These are phyloP conservation scores for Dendrobium officinale DNA, from an alignment of 106 monocot species.

Conservation along the genomic window DNA sequence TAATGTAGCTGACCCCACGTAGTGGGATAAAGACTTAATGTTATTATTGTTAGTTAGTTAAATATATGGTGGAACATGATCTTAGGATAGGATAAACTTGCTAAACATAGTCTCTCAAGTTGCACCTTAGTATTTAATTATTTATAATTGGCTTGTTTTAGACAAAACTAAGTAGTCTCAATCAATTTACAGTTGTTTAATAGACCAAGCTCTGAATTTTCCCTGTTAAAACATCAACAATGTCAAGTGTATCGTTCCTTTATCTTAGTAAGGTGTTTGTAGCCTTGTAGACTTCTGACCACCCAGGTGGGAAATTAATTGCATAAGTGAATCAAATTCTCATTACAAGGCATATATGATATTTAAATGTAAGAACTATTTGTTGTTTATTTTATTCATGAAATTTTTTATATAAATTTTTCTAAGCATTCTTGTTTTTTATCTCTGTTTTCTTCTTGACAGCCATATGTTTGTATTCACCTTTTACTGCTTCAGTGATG, in stretches of 20 bases:
- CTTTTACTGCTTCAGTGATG: constrained; percentile 18
- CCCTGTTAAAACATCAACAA: no score
- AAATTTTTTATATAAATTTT: not conserved
- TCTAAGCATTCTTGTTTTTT: not conserved
- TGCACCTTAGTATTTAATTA: no score
- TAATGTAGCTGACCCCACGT: no score
- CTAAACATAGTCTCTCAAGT: no score
- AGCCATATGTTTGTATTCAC: constrained; percentile 15
- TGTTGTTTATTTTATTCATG: not conserved
- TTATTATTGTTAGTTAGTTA: no score
- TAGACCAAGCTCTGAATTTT: not conserved
- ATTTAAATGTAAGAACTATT: not conserved
- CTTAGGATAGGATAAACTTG: no score
- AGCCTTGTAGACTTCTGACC: not conserved
- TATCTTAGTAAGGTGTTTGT: not conserved
- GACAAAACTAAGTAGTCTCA: no score
- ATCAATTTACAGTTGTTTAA: constrained; percentile 3
- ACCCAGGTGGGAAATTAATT: not conserved
- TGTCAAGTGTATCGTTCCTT: not conserved
- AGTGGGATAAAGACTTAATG: no score
- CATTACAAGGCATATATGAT: not conserved
- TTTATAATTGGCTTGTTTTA: no score
- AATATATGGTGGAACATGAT: no score
- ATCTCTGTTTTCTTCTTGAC: constrained; percentile 9
- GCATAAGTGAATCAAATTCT: not conserved